Base-by-base conservation (phyloP, 108 stramenopile genomes). In the Fragilaria crotonensis region DNA sequence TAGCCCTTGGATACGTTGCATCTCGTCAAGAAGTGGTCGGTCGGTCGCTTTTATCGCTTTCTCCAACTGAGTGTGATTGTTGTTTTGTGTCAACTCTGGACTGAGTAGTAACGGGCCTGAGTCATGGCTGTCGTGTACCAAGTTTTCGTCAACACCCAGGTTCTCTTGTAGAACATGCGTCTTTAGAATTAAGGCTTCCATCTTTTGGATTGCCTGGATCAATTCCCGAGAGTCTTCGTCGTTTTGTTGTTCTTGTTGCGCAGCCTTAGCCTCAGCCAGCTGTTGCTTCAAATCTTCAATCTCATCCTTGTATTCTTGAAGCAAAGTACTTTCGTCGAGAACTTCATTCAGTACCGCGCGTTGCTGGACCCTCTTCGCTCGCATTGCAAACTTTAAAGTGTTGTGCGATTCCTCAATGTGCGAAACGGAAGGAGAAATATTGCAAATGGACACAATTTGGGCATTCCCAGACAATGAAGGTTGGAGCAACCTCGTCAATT, bases 401-500 rank as follows among this genome's bases (percentile, higher is more conserved):
- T 87, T 87, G 76, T 95, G 90, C 30, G 86, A 85, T 59, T 97
- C 96, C 71, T 86, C 85, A 27, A 88, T 31, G 63, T 95, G 83
- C 33, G 59, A 63, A 1, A 68, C 70, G 20, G 60, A 45, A 1
- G 94, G 94, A 9, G 85, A 87, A 19, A 89, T 79, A 54, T 84
- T 86, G 59, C 92, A 91, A 7, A 97, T 65, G 45, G 95, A 70
- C 20, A 80, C 74, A 44, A 94, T 90, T 48, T 84, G 84, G 7
- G 92, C 89, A 76, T 95, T 97, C 14, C 96, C 96, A 1, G 87
- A 85, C 7, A 97, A 62, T 28, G 71, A 76, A 18, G 94, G 89
- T 74, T 97, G 96, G 26, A 97, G 66, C 33, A 97, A 67, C n/a
- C 96, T 78, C 3, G 96, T 97, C 32, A 97, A 73, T 61, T 95